Conservation (phyloP, 345 rosid genomes). For the Viola odorata region DNA sequence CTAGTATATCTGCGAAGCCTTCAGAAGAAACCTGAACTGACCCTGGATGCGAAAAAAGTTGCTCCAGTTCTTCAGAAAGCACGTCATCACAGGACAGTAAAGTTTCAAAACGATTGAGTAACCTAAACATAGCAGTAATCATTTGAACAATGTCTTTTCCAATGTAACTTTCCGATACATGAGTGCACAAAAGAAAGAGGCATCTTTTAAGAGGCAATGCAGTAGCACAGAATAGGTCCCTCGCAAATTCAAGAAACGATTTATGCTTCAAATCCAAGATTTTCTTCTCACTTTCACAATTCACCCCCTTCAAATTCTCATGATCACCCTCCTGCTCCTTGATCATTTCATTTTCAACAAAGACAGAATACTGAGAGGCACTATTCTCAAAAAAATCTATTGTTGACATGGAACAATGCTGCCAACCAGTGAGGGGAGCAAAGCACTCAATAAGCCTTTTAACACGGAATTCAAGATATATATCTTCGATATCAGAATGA, state of each 20-base stretch:
- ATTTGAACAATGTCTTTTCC: constrained; percentile 12
- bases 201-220: constrained; percentile 18
- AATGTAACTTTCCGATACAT: constrained; percentile 21
- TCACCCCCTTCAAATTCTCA: constrained; percentile 5
- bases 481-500: constrained; percentile 22
- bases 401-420: constrained; percentile 17
- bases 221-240: constrained; percentile 7
- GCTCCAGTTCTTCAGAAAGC: constrained; percentile 19
- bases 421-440: constrained; percentile 23
- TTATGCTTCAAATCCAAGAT: neutral
- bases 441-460: constrained; percentile 24
- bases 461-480: constrained; percentile 42
- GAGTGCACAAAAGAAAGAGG: constrained; percentile 23
- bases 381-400: constrained; percentile 26
- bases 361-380: constrained; percentile 18
- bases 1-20: neutral
- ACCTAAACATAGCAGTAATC: constrained; percentile 9
- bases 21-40: neutral
- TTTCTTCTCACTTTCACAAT: neutral
- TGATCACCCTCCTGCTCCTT: constrained; percentile 1
- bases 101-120: constrained; percentile 22
- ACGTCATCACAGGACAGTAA: constrained; percentile 14
- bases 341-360: constrained; percentile 19
- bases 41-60: constrained; percentile 16
- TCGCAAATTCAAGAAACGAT: constrained; percentile 29